These are phyloP conservation scores for Pseudognaphalium luteoalbum DNA, from an alignment of 129 eudicot species.

Conservation along the genomic window DNA sequence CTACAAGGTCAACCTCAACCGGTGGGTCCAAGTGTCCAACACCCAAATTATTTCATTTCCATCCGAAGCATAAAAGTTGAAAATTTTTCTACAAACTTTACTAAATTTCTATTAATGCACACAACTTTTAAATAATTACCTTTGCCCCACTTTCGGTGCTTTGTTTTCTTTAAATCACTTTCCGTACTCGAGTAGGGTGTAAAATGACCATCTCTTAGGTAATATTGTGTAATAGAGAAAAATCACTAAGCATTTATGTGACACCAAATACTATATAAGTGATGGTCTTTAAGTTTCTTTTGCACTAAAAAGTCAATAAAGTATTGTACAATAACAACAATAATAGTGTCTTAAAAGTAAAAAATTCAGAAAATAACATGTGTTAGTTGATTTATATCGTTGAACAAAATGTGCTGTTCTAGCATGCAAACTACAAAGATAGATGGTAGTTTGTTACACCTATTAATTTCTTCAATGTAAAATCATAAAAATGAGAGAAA, in stretches of 20 bases:
- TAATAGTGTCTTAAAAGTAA: too few relatives aligned
- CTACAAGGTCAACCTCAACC: constrained; percentile 29
- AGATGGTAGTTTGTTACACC: too few relatives aligned
- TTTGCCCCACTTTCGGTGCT: constrained; percentile 7
- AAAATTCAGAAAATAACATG: too few relatives aligned
- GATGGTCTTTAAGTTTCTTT: background rate
- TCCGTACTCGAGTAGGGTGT: background rate
- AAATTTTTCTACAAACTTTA: background rate
- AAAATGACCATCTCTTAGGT: background rate
- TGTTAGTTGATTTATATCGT: too few relatives aligned
- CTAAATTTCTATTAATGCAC: constrained; percentile 15
- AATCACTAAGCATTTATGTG: background rate
- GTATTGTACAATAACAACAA: too few relatives aligned
- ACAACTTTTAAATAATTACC: constrained; percentile 16
- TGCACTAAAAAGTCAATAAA: too few relatives aligned
- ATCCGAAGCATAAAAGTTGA: background rate
- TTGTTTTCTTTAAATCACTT: background rate
- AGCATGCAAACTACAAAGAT: too few relatives aligned
- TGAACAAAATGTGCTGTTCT: too few relatives aligned
- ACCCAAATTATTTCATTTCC: constrained; percentile 25
- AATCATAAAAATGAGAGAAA: too few relatives aligned
- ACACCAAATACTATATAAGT: background rate
- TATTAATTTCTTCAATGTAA: too few relatives aligned
- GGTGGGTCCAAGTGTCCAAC: constrained; percentile 6
- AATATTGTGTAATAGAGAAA: background rate